Percentiles rank a stretch among this genome's conserved stretches.
Conservation (phyloP, 2,329 filamentous ascomycete genomes). For the Annulohypoxylon truncatum region DNA sequence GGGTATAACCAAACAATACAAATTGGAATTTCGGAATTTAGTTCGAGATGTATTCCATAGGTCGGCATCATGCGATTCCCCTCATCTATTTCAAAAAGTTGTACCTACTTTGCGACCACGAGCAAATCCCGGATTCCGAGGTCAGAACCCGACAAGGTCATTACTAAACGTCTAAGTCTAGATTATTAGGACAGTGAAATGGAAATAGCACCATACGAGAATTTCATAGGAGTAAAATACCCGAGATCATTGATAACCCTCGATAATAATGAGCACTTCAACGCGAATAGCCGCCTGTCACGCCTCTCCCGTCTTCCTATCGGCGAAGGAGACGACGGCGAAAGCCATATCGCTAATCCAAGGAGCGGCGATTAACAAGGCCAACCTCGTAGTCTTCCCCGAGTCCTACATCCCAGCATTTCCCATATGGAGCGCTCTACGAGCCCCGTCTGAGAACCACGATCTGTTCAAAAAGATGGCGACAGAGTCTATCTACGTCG, state of each 20-base stretch:
- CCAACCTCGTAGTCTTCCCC: constrained; percentile 65
- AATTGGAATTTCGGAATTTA: not conserved
- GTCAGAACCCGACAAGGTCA: constrained; percentile 28
- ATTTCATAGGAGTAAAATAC: not conserved
- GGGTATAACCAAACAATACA: not conserved
- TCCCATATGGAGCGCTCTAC: constrained; percentile 62
- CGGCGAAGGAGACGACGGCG: constrained; percentile 57
- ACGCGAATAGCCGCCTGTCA: constrained; percentile 53
- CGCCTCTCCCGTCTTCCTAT: constrained; percentile 59
- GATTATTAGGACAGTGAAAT: not conserved
- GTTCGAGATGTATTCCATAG: constrained; percentile 2
- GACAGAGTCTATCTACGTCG: constrained; percentile 56
- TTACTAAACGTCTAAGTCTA: constrained; percentile 11
- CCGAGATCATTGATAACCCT: not conserved
- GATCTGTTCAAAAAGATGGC: constrained; percentile 61
- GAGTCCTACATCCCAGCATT: constrained; percentile 66
- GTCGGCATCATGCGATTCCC: constrained; percentile 28
- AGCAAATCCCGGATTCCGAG: constrained; percentile 38
- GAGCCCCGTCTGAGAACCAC: constrained; percentile 62
- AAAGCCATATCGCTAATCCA: constrained; percentile 61
- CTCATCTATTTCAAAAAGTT: constrained; percentile 14
- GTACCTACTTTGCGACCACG: not conserved
- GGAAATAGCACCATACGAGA: not conserved
- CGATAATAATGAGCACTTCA: constrained; percentile 6
- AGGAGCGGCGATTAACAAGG: constrained; percentile 55